Conservation (phyloP, 2,329 filamentous ascomycete species). For the Aspergillus caelatus region DNA sequence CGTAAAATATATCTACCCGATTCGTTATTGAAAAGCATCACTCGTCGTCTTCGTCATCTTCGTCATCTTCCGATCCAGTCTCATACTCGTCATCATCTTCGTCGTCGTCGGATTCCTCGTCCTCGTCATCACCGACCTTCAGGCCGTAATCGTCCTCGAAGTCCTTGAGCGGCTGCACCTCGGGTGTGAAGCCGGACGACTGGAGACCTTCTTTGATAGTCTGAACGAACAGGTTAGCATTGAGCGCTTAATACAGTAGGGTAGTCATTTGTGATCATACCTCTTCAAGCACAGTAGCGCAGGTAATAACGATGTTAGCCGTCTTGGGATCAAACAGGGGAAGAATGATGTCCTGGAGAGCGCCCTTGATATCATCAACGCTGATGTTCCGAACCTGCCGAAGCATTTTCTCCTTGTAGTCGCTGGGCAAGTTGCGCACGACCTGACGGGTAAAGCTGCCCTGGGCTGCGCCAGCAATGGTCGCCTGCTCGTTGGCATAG, state of each 20-base stretch:
- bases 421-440: conserved; percentile 71
- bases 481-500: conserved; percentile 86
- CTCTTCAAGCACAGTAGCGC: conserved; percentile 81
- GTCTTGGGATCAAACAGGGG: conserved; percentile 78
- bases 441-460: conserved; percentile 83
- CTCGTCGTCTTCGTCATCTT: conserved; percentile 46
- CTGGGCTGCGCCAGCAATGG: conserved; percentile 77
- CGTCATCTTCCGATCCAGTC: conserved; percentile 50
- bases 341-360: conserved; percentile 73
- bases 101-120: conserved; percentile 58
- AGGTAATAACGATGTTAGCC: conserved; percentile 86
- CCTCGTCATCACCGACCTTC: conserved; percentile 62
- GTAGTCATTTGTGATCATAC: conserved; percentile 55
- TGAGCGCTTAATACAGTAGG: conserved; percentile 8
- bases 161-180: conserved; percentile 71
- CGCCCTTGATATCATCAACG: conserved; percentile 73
- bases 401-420: conserved; percentile 78
- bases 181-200: conserved; percentile 75
- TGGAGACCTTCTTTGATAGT: conserved; percentile 74
- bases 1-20: neutral
- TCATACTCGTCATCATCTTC: conserved; percentile 51
- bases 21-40: conserved; percentile 17
- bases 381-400: conserved; percentile 75
- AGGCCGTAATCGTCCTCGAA: conserved; percentile 93
- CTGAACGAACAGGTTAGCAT: conserved; percentile 49